These are phyloP conservation scores for Chalciporus chontae DNA, from an alignment of 768 basidiomycete genomes.

Conservation along the genomic window DNA sequence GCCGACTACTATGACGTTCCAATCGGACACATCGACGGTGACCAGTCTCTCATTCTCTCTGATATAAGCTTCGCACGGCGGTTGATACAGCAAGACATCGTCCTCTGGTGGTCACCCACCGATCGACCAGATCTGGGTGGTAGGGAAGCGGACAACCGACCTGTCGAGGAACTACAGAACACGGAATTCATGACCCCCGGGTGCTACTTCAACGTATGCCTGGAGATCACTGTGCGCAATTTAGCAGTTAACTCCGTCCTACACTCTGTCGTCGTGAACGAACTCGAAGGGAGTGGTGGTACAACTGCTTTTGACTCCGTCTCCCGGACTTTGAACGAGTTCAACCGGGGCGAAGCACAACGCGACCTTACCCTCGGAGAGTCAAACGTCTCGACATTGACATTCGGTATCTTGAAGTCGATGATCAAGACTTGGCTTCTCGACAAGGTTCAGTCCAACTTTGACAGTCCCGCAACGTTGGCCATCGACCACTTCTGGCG, in stretches of 20 bases:
- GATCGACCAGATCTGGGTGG: conserved; percentile 92
- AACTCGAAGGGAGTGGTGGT: conserved; percentile 93
- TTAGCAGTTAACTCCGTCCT: conserved; percentile 91
- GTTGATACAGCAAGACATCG: conserved; percentile 80
- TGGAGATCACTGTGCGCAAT: conserved; percentile 87
- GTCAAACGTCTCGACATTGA: conserved; percentile 81
- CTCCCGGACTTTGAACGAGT: conserved; percentile 88
- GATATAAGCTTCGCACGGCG: conserved; percentile 91
- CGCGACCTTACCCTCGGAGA: conserved; percentile 85
- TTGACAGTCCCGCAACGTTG: conserved; percentile 60
- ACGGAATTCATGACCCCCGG: conserved; percentile 86
- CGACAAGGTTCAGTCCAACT: conserved; percentile 72
- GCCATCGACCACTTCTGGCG: conserved; percentile 96
- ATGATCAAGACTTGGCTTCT: conserved; percentile 92
- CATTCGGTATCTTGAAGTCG: conserved; percentile 77
- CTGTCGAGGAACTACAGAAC: conserved; percentile 71
- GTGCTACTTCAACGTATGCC: conserved; percentile 88
- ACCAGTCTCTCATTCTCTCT: conserved; percentile 81
- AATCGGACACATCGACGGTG: conserved; percentile 87
- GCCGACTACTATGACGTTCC: conserved; percentile 93
- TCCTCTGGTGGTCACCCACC: conserved; percentile 95
- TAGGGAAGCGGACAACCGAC: conserved; percentile 79
- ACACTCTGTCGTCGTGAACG: conserved; percentile 93
- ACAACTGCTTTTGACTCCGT: conserved; percentile 92
- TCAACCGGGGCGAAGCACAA: conserved; percentile 56